Evolutionary conservation across 1,284 basidiomycete genomes (phyloP).

Genomic region (Ganoderma leucocontextum): DNA sequence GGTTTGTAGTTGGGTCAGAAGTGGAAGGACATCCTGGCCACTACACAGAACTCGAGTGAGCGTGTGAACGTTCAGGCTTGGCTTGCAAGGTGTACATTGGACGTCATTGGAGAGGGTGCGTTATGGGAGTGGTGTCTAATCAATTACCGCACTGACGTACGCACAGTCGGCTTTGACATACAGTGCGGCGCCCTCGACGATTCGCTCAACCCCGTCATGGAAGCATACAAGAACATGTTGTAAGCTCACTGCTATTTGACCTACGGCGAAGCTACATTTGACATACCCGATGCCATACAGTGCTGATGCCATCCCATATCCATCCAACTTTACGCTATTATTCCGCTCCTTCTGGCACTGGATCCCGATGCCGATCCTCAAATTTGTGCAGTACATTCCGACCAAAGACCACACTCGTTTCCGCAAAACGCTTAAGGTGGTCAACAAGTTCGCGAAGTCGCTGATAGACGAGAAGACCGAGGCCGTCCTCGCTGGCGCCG

Average conservation of each 20-base stretch:
- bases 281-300: conserved; percentile 12
- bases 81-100: conserved; percentile 54
- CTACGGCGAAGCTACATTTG: background rate
- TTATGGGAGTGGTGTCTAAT: background rate
- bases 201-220: conserved; percentile 37
- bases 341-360: conserved; percentile 32
- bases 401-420: conserved; percentile 45
- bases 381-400: conserved; percentile 46
- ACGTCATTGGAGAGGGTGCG: conserved; percentile 53
- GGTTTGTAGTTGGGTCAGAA: conserved; percentile 30
- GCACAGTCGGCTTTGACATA: conserved; percentile 40
- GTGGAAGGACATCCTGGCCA: conserved; percentile 34
- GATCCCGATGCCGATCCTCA: conserved; percentile 35
- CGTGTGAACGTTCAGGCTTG: conserved; percentile 48
- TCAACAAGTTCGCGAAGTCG: conserved; percentile 38
- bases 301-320: conserved; percentile 34
- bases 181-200: conserved; percentile 38
- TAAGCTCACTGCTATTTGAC: conserved; percentile 25
- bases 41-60: conserved; percentile 14
- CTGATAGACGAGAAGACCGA: conserved; percentile 50
- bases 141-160: background rate
- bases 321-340: conserved; percentile 26
- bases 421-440: conserved; percentile 40
- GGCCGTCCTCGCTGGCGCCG: conserved; percentile 33
- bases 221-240: conserved; percentile 46